phyloP scores from a whole-genome alignment of 805 yeast species.

The Kodamaea lidongshanica region DNA sequence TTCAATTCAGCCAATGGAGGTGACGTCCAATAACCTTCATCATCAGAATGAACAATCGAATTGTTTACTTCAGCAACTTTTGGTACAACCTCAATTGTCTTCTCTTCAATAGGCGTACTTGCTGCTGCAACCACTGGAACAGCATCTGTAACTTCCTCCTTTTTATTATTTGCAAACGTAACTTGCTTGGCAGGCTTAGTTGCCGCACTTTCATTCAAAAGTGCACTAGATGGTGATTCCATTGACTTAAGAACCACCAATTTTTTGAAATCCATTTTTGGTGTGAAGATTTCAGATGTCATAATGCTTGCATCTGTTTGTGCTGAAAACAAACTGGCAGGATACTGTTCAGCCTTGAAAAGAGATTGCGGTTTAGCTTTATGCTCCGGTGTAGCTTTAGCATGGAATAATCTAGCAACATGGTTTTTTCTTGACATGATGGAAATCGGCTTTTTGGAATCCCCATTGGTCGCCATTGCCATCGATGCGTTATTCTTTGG shows the following conservation, averaged over 20 bases:
- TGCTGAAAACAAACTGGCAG: conserved; percentile 31
- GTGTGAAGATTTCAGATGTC: conserved; percentile 66
- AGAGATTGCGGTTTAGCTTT: too few relatives aligned
- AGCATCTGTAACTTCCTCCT: conserved; percentile 2
- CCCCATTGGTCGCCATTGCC: conserved; percentile 15
- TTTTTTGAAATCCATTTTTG: conserved; percentile 48
- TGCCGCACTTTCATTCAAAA: conserved; percentile 5
- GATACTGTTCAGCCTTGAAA: too few relatives aligned
- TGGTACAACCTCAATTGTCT: not conserved
- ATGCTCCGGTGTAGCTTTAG: not conserved
- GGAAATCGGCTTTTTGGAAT: conserved; percentile 52
- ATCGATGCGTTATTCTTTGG: conserved; percentile 18
- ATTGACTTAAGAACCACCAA: conserved; percentile 46
- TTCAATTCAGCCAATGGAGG: conserved; percentile 67
- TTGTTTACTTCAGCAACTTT: not conserved
- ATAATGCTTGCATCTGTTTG: conserved; percentile 63
- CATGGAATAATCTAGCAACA: conserved; percentile 48
- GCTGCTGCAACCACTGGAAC: not conserved
- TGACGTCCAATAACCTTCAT: conserved; percentile 80
- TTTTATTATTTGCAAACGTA: conserved; percentile 20
- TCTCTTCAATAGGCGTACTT: not conserved
- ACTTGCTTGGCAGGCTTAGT: conserved; percentile 24
- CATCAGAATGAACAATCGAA: conserved; percentile 34
- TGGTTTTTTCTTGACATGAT: conserved; percentile 51
- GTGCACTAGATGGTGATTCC: conserved; percentile 7